These are phyloP conservation scores for Diutina rugosa DNA, from an alignment of 1,139 yeast species.

Conservation along the genomic window DNA sequence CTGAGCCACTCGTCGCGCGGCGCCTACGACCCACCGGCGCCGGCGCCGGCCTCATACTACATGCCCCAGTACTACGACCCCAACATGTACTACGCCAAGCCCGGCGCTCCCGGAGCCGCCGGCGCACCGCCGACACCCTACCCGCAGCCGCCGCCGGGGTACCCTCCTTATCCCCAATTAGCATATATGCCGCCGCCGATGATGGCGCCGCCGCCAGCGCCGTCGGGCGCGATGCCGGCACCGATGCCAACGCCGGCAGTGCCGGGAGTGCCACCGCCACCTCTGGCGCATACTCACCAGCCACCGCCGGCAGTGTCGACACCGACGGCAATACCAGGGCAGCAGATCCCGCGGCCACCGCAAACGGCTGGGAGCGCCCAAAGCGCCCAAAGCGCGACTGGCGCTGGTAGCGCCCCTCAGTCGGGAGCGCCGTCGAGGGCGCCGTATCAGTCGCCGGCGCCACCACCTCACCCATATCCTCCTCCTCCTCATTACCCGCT, in stretches of 20 bases:
- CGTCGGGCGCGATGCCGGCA: background rate
- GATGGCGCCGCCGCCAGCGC: conserved; percentile 1
- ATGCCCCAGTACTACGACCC: conserved; percentile 5
- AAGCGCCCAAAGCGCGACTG: background rate
- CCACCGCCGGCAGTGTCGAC: conserved; percentile 1
- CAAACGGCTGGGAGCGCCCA: too few relatives aligned
- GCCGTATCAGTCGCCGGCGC: background rate
- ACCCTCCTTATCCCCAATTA: conserved; percentile 7
- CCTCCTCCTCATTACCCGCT: background rate
- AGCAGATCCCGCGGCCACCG: background rate
- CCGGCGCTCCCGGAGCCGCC: conserved; percentile 5
- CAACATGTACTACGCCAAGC: conserved; percentile 6
- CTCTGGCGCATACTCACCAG: background rate
- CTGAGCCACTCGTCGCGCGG: conserved; percentile 16
- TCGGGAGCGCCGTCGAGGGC: background rate
- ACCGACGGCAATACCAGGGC: background rate
- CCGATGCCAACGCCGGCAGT: conserved; percentile 4
- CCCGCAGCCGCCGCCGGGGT: conserved; percentile 7
- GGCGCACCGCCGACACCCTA: conserved; percentile 3
- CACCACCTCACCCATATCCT: background rate
- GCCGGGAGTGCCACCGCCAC: background rate
- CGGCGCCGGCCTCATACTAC: conserved; percentile 5
- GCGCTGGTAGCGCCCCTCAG: background rate
- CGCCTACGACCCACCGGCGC: background rate
- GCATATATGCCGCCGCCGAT: background rate